Evolutionary conservation across 2,329 filamentous ascomycete genomes (phyloP), one percentile per base, ranked within the genome.

Genomic region (Cryphonectria carpinicola): DNA sequence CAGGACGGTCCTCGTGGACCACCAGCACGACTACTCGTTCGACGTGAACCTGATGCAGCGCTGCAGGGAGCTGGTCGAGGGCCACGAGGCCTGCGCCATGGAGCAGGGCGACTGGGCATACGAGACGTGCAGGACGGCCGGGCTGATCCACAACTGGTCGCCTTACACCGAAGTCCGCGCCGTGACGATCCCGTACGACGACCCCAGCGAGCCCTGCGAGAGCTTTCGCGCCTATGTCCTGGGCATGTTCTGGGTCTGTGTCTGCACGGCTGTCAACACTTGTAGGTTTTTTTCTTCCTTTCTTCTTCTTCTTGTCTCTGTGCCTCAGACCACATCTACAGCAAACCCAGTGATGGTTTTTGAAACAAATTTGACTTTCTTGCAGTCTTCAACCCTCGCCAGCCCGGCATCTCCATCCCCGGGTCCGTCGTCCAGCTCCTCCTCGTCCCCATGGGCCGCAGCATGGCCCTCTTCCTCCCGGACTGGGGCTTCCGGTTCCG

Each of bases 71-170:
- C 72, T 78, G 6, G 64, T 76, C 5, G 65, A 74, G 67, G 77
- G 77, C 28, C 66, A 74, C 62, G 70, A 75, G 66, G 73, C 74
- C 8, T 78, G 77, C 70, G 76, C 71, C 13, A 74, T 78, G 75
- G 71, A 75, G 56, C 69, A 74, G 35, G 76, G 74, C 52, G 76
- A 78, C 56, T 78, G 77, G 77, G 67, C 74, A 0, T 78, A 78
- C 61, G 71, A 74, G 56, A 67, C 73, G 67, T 76, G 75, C 73
- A 74, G 74, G 73, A 69, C 71, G n/a, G 75, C 72, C 58, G 74
- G 72, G 49, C 64, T 72, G 13, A 66, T 70, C 17, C 60, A 68
- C n/a, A 65, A 70, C 37, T 66, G 65, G 41, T 71, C 68, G 0
- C 71, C 71, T 1, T 72, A 68, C 43, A 35, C 70, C 4, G 70